Conservation (phyloP, 495 filamentous ascomycete genomes). For the Neurospora sp. region DNA sequence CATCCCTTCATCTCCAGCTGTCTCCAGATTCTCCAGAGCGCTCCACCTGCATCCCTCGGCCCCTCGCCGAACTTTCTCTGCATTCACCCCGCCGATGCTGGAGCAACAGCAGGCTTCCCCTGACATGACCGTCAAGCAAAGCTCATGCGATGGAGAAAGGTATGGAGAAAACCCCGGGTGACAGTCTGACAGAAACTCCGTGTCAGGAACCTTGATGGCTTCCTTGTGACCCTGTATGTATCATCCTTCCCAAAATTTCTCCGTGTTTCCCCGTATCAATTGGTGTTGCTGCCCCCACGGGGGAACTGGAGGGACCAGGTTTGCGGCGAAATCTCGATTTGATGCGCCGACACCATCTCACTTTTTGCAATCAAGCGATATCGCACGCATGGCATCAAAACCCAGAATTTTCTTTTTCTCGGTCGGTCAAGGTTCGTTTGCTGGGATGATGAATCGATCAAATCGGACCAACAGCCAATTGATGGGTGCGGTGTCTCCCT, state of each 20-base stretch:
- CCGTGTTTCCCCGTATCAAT: not conserved
- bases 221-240: not conserved
- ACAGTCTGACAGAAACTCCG: not conserved
- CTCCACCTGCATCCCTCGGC: not conserved
- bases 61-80: not conserved
- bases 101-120: not conserved
- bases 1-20: not conserved
- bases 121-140: not conserved
- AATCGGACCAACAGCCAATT: not conserved
- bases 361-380: not conserved
- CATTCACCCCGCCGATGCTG: not conserved
- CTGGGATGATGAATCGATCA: not conserved
- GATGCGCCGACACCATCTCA: not conserved
- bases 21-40: not conserved
- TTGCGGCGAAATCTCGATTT: not conserved
- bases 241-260: not conserved
- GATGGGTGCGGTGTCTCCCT: not conserved
- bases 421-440: not conserved
- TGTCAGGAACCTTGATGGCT: not conserved
- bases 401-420: not conserved
- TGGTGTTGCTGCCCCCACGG: not conserved
- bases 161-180: not conserved
- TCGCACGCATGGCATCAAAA: not conserved
- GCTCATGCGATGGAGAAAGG: not conserved
- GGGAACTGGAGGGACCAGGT: not conserved